phyloP scores from a whole-genome alignment of 257 asterid genomes.

The Salvia splendens region DNA sequence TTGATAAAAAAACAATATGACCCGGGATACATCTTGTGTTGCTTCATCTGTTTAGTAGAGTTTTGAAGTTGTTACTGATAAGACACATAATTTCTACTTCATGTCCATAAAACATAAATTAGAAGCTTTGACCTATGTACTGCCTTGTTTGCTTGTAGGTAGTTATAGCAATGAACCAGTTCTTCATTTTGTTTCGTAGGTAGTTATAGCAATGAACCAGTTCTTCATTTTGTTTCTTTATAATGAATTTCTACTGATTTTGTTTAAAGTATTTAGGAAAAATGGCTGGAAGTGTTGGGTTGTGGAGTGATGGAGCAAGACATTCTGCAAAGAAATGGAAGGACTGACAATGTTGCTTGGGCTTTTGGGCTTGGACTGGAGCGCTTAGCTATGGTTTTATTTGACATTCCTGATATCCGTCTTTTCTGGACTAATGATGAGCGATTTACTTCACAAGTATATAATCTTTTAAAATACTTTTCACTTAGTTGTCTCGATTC shows the following conservation, averaged over 20 bases:
- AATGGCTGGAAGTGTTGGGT: conserved; percentile 98
- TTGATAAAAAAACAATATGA: not conserved
- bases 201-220: conserved; percentile 5
- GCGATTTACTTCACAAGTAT: conserved; percentile 96
- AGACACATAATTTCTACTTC: not conserved
- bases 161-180: conserved; percentile 10
- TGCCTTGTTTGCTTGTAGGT: conserved; percentile 1
- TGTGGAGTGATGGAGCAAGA: conserved; percentile 99
- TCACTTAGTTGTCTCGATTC: conserved; percentile 15
- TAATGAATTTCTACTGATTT: conserved; percentile 30
- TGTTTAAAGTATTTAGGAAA: conserved; percentile 53
- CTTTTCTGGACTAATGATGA: conserved; percentile 93
- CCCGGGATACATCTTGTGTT: not conserved
- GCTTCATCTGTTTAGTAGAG: conserved; percentile 9
- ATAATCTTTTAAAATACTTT: not conserved
- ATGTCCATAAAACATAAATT: not conserved
- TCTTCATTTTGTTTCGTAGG: not conserved
- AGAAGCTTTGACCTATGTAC: not conserved
- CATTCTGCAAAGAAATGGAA: conserved; percentile 77
- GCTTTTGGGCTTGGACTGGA: conserved; percentile 99
- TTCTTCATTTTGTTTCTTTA: not conserved
- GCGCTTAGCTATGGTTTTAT: conserved; percentile 91
- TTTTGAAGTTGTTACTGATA: conserved; percentile 13
- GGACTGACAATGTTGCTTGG: conserved; percentile 81
- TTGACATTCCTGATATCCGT: conserved; percentile 94